Conservation (phyloP, 2,329 filamentous ascomycete species). For the Fusarium domesticum region DNA sequence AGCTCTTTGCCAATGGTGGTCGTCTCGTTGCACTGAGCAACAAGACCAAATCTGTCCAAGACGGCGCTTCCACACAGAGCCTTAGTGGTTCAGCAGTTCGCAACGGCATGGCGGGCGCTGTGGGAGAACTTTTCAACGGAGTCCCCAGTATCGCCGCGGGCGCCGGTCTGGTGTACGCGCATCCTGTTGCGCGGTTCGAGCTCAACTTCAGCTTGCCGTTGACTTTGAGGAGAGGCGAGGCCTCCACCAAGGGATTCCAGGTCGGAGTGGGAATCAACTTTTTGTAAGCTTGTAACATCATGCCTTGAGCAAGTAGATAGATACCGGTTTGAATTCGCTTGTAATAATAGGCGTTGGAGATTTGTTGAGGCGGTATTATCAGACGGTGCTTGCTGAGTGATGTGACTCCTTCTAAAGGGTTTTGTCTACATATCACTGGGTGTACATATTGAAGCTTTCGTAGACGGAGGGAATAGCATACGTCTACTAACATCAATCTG, state of each 20-base stretch:
- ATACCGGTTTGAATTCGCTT: background rate
- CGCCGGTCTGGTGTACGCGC: conserved; percentile 88
- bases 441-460: no score
- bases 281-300: conserved; percentile 53
- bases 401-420: no score
- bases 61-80: conserved; percentile 32
- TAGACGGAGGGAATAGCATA: no score
- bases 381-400: no score
- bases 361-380: no score
- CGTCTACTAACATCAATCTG: no score
- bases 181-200: conserved; percentile 90
- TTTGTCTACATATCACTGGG: no score
- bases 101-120: conserved; percentile 55
- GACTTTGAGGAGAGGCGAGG: conserved; percentile 76
- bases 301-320: background rate
- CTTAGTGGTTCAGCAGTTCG: conserved; percentile 46
- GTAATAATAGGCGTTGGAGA: conserved; percentile 2
- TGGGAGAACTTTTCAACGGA: conserved; percentile 69
- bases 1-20: conserved; percentile 89
- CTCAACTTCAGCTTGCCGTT: conserved; percentile 91
- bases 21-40: conserved; percentile 72
- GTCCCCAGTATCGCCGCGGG: conserved; percentile 84
- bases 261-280: conserved; percentile 98
- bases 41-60: conserved; percentile 44
- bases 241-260: conserved; percentile 85